Conservation (phyloP, 1,284 basidiomycete species). For the Hypsizygus ulmarius region DNA sequence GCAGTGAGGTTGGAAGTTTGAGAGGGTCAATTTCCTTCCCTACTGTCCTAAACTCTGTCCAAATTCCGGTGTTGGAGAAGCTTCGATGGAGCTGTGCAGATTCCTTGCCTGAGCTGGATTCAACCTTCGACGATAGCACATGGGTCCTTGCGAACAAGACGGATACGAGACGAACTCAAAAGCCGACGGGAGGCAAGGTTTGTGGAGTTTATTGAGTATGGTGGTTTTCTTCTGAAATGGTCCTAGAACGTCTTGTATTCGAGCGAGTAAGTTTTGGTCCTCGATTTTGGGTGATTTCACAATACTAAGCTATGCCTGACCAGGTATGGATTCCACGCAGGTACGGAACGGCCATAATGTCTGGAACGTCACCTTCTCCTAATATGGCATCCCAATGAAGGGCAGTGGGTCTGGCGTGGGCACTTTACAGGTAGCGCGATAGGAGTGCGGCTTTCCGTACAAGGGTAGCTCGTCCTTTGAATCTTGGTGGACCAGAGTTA, state of each 20-base stretch:
- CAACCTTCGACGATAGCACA: conserved; percentile 35
- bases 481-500: conserved; percentile 2
- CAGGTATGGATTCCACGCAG: conserved; percentile 40
- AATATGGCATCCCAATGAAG: conserved; percentile 7
- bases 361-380: neutral
- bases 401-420: conserved; percentile 42
- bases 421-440: conserved; percentile 40
- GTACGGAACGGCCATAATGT: conserved; percentile 17
- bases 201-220: neutral
- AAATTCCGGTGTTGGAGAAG: conserved; percentile 32
- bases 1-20: conserved; percentile 29
- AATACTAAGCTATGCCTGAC: neutral
- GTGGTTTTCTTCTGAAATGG: neutral
- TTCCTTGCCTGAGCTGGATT: conserved; percentile 40
- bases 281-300: neutral
- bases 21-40: conserved; percentile 29
- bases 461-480: conserved; percentile 30
- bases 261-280: conserved; percentile 30
- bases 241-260: conserved; percentile 36
- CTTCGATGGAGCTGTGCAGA: conserved; percentile 41
- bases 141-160: conserved; percentile 46
- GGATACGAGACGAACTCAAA: conserved; percentile 37
- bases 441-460: conserved; percentile 40
- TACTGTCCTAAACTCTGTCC: conserved; percentile 17
- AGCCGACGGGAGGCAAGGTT: conserved; percentile 39